Base-by-base conservation (phyloP, 139 green algal genomes). In the Asterochloris sp. region DNA sequence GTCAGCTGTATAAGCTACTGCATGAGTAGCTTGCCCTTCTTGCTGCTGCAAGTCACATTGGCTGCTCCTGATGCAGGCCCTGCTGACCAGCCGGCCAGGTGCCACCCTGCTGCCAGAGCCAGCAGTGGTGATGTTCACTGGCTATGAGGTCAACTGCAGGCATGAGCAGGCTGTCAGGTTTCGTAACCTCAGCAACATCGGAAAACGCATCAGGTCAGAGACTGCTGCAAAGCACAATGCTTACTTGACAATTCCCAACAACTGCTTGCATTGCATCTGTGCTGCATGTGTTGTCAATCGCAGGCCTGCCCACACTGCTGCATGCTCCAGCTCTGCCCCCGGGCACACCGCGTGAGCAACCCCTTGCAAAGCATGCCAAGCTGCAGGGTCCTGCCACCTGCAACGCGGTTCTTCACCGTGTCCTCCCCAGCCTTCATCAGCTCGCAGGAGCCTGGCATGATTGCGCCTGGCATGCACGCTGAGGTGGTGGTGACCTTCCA, bases 401-500 rank as follows among this genome's bases (percentile, higher is more conserved):
- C 68, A 16, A 82, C 13, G 11, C 83, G 73, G 13, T 84, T 73
- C 26, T 81, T 84, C 80, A 69, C 66, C 71, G 62, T 84, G 69
- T 81, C 78, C 29, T 19, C 67, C 12, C 27, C 84, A 26, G 61
- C 69, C 9, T 87, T 64, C 69, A 28, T 27, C 21, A 27, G 38
- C 13, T 47, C 83, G 38, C 64, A 60, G 60, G 54, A 62, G 27
- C 78, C 60, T 15, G 83, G 83, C 54, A 14, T 83, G 61, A 63
- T 87, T 28, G 83, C 83, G 62, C 83, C 83, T 24, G 85, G 85
- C 61, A 86, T 88, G 85, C 69, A 81, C 74, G 82, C 66, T 24
- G 82, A 90, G 83, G 80, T 92, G n/a, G 88, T 80, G 16, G 76
- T 96, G 38, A 83, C 86, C 75, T 95, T 96, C 89, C 85, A 23